Base-by-base conservation (phyloP, 2,329 filamentous ascomycete genomes). In the Sclerotiophoma versabilis region DNA sequence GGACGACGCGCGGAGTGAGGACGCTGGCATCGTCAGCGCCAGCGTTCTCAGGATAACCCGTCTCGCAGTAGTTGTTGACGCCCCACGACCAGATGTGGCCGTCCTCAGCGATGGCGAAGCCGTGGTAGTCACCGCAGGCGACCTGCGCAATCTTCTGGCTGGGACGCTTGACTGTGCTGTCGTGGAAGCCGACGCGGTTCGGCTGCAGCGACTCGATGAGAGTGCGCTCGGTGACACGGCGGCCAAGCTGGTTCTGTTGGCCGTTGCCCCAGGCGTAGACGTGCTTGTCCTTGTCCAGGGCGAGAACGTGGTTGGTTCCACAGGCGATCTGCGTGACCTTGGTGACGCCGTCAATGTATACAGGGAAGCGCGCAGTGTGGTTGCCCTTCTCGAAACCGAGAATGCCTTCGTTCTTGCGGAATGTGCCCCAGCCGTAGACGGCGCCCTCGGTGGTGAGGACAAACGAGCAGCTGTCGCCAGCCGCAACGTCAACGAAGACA, bases 381-480 rank as follows among this genome's bases (percentile, higher is more conserved):
- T 61, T 65, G 39, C 77, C 76, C 50, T 83, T 78, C 46, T 80
- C 81, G 71, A 89, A 89, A 41, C 87, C 87, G 29, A 90, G 83
- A 49, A 86, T 83, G 42, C 86, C 86, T 64, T 88, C 84, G 64
- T 87, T 87, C 69, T 83, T 84, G 65, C 89, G 81, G 80, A 95
- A 95, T 11, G 89, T 92, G 32, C 91, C 91, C 90, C 91, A 95
- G 54, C 90, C 90, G 67, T 91, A 95, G 25, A 95, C 87, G 44
- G 84, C 81, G 15, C 91, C 91, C 54, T 89, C 86, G 38, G 87
- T 84, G 10, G 91, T 93, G 27, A 95, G 80, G 9, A 84, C 89
- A 73, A 93, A 92, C 2, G 86, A 89, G 38, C 87, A 85, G 69
- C 87, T 92, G 76, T 93, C 90, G 45, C 86, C 86, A 27, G 89